Evolutionary conservation across 805 yeast genomes (phyloP).

Genomic region (Cyberlindnera amylophila): DNA sequence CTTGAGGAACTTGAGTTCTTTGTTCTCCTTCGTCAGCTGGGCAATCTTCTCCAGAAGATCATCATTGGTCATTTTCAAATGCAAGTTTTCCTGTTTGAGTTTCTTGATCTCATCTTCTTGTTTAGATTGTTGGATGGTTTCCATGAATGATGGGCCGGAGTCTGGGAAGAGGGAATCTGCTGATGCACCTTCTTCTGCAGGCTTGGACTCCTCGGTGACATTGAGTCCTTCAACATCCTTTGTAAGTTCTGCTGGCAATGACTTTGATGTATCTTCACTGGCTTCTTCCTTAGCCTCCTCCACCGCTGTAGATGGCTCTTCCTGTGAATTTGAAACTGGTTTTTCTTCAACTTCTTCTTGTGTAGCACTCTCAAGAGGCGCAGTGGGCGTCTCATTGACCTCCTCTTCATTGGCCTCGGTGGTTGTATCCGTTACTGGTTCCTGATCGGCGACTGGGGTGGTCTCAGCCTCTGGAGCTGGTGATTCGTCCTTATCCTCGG

Average conservation of each 20-base stretch:
- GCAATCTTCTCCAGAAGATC: constrained; percentile 30
- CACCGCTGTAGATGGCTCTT: no score
- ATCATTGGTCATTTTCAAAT: constrained; percentile 9
- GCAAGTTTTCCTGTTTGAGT: constrained; percentile 32
- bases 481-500: constrained; percentile 1
- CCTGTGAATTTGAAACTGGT: no score
- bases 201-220: constrained; percentile 2
- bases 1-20: constrained; percentile 32
- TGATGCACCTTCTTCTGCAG: constrained; percentile 4
- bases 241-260: not conserved
- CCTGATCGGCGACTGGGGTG: no score
- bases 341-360: not conserved
- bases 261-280: constrained; percentile 4
- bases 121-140: constrained; percentile 19
- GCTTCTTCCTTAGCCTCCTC: not conserved
- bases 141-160: constrained; percentile 27
- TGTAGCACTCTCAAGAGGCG: constrained; percentile 2
- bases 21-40: constrained; percentile 36
- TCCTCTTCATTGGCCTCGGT: not conserved
- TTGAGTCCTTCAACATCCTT: not conserved
- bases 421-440: no score
- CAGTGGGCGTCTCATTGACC: constrained; percentile 1
- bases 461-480: no score
- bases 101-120: constrained; percentile 23
- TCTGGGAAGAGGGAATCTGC: constrained; percentile 19